phyloP scores from a whole-genome alignment of 2,329 filamentous ascomycete species.

The Ceratocystis harringtonii region DNA sequence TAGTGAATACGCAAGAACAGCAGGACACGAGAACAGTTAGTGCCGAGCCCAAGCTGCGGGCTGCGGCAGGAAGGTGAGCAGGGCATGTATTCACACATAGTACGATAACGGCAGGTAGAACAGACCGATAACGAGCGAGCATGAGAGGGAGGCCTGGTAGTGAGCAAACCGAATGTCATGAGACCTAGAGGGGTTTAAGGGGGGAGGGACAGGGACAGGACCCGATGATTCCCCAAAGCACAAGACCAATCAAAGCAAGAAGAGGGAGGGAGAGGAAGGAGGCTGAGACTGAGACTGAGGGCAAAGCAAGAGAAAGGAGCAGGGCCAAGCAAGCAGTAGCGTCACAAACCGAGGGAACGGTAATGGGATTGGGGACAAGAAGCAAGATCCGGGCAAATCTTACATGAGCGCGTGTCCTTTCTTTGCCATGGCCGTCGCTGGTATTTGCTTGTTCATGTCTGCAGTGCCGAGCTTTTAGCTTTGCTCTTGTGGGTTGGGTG shows the following conservation, averaged over 20 bases:
- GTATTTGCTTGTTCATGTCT: background rate
- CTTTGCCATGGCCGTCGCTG: background rate
- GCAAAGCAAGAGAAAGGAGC: background rate
- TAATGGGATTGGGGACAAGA: background rate
- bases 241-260: background rate
- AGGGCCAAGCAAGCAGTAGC: background rate
- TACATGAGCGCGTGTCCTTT: background rate
- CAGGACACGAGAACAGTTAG: background rate
- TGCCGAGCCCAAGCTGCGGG: background rate
- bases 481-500: too few species aligned
- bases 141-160: background rate
- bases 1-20: background rate
- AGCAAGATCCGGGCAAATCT: background rate
- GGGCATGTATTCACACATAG: background rate
- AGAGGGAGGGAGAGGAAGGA: background rate
- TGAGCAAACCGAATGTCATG: background rate
- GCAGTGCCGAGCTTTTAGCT: background rate
- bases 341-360: background rate
- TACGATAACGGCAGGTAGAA: background rate
- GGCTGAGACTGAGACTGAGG: background rate
- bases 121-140: background rate
- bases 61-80: background rate
- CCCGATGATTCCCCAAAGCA: background rate
- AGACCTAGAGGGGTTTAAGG: background rate
- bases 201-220: background rate